Base-by-base conservation (phyloP, 2,329 filamentous ascomycete species). In the Fusarium pseudocircinatum region DNA sequence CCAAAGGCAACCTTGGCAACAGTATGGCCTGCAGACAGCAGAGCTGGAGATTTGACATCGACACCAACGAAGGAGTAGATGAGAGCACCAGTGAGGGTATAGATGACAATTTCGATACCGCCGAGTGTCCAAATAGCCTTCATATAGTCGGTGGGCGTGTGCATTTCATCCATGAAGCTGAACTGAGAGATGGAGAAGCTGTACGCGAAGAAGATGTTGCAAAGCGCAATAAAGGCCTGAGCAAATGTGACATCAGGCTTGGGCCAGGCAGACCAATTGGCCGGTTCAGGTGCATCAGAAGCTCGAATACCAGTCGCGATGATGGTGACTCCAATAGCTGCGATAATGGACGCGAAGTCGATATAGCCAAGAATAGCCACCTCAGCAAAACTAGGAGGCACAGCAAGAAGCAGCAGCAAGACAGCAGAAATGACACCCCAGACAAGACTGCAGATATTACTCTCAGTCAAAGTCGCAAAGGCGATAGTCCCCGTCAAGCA, bases 191-290 rank as follows among this genome's bases (percentile, higher is more conserved):
- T 78, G 18, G 83, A 82, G 42, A 84, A 84, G 71, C 89, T 84
- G 82, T 91, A 93, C 46, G 91, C 90, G 65, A 93, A 88, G 63
- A 92, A 84, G 59, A 93, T 93, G 80, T 93, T 92, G 73, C 83
- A 85, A n/a, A 91, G 84, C 4, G 88, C 86, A 15, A 87, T 83
- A 75, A 91, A 90, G 13, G 84, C 88, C 60, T 86, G 82, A 46
- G 83, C 83, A 32, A 91, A 82, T 11, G 81, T 80, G 16, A 86
- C 79, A 6, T 84, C 75, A 7, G 78, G 76, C 68, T 78, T 79
- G 32, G 83, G 82, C 80, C 82, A 84, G 0, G 80, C 78, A 6
- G 81, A 82, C 81, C 82, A 84, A 7, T 75, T 74, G 44, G 71
- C 60, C 13, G 79, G 68, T 10, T 63, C 63, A 6, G 64, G 16